Evolutionary conservation across 108 stramenopile genomes (phyloP).

Genomic region (Cylindrotheca closterium): DNA sequence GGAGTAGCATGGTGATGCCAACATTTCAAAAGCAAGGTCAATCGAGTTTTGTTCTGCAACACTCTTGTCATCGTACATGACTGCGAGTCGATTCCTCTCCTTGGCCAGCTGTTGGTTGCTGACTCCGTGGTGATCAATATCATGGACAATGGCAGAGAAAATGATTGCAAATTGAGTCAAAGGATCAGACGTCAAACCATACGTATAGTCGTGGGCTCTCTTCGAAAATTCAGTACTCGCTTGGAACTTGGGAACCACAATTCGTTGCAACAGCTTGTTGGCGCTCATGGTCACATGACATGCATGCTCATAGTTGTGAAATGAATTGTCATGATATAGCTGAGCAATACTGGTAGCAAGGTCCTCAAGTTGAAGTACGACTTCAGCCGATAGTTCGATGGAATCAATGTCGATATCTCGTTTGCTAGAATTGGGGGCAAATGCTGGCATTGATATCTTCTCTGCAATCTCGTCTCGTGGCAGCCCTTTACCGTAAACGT

Average conservation of each 20-base stretch:
- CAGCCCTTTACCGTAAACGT: background rate
- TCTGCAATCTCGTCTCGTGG: slow-evolving; percentile 23
- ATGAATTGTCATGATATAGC: slow-evolving; percentile 13
- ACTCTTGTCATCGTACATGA: slow-evolving; percentile 1
- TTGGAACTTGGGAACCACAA: slow-evolving; percentile 1
- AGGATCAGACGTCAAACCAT: slow-evolving; percentile 3
- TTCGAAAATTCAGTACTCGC: too few relatives aligned
- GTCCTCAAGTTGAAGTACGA: slow-evolving; percentile 5
- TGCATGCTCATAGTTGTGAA: slow-evolving; percentile 27
- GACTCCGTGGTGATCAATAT: slow-evolving; percentile 8
- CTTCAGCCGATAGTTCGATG: slow-evolving; percentile 6
- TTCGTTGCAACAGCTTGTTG: slow-evolving; percentile 11
- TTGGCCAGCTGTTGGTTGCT: slow-evolving; percentile 9
- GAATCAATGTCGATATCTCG: slow-evolving; percentile 1
- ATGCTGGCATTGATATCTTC: slow-evolving; percentile 23
- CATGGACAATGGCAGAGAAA: slow-evolving; percentile 5
- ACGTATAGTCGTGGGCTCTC: background rate
- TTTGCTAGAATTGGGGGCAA: slow-evolving; percentile 4
- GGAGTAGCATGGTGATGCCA: background rate
- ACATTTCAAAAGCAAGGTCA: slow-evolving; percentile 3
- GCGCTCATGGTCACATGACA: slow-evolving; percentile 23
- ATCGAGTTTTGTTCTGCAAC: slow-evolving; percentile 4
- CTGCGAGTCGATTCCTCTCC: background rate
- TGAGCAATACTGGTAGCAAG: slow-evolving; percentile 1
- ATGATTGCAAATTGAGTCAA: slow-evolving; percentile 7